Percentiles rank a stretch among this genome's conserved stretches.
phyloP scores from a whole-genome alignment of 2,329 filamentous ascomycete species.

The Cladosporium sp. region DNA sequence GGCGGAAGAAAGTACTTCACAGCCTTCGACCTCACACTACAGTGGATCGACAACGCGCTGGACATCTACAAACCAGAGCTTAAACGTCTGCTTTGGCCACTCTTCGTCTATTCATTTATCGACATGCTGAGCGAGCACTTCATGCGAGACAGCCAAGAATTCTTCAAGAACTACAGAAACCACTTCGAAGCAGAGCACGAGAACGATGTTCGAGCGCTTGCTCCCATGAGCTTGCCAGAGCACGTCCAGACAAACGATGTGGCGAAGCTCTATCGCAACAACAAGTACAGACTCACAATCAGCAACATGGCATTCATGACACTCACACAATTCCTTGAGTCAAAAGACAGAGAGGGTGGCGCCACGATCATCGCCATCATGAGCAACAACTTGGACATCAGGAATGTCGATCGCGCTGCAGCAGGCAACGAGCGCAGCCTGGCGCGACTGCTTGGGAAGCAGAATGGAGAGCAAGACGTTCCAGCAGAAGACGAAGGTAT shows the following conservation, averaged over 20 bases:
- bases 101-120: constrained; percentile 91
- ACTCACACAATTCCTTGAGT: constrained; percentile 83
- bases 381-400: constrained; percentile 55
- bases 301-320: constrained; percentile 79
- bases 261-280: constrained; percentile 76
- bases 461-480: constrained; percentile 51
- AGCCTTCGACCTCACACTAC: constrained; percentile 50
- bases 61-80: constrained; percentile 96
- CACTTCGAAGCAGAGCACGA: constrained; percentile 72
- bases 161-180: constrained; percentile 65
- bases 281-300: constrained; percentile 87
- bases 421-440: constrained; percentile 57
- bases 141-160: constrained; percentile 65
- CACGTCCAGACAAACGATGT: constrained; percentile 73
- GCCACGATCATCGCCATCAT: constrained; percentile 73
- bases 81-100: constrained; percentile 81
- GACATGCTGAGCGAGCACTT: constrained; percentile 71
- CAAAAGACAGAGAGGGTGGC: constrained; percentile 77
- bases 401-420: constrained; percentile 54
- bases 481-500: constrained; percentile 66
- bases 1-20: constrained; percentile 74
- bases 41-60: constrained; percentile 87
- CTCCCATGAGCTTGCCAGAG: constrained; percentile 67
- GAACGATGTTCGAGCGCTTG: constrained; percentile 75
- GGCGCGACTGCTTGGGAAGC: constrained; percentile 54